A percentile compares a stretch with the other conserved stretches of the same genome.
These are phyloP conservation scores for Avena eriantha DNA, from an alignment of 176 grass and related monocot genomes.

Conservation along the genomic window DNA sequence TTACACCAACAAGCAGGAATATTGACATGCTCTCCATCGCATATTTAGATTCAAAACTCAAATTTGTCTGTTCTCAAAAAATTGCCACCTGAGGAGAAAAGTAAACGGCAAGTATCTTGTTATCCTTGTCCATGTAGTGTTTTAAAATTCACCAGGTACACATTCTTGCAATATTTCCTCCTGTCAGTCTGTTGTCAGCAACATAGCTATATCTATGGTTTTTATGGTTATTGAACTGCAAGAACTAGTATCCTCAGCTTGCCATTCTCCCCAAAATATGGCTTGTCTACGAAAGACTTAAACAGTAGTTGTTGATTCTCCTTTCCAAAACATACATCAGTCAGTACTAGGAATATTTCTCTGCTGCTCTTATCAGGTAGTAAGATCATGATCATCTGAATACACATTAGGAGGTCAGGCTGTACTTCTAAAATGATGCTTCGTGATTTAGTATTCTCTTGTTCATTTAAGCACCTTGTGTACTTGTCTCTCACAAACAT, in stretches of 20 bases:
- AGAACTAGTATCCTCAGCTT: background rate
- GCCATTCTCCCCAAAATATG: background rate
- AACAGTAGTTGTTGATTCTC: background rate
- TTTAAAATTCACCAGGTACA: background rate
- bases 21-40: background rate
- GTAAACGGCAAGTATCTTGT: background rate
- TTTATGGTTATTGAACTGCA: background rate
- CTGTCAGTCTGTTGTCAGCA: background rate
- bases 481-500: background rate
- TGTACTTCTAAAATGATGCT: background rate
- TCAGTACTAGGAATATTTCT: background rate
- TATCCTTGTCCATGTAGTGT: background rate
- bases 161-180: background rate
- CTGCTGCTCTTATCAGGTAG: background rate
- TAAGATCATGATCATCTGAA: background rate
- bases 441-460: background rate
- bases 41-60: background rate
- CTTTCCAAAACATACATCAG: background rate
- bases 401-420: background rate
- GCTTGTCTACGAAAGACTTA: background rate
- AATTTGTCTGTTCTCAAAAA: background rate
- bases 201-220: background rate
- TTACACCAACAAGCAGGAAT: too few relatives aligned
- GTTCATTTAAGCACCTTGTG: background rate
- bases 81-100: background rate